A percentile compares a stretch with the other conserved stretches of the same genome.
phyloP scores from a whole-genome alignment of 2,329 filamentous ascomycete species.

The Epicoccum nigrum region DNA sequence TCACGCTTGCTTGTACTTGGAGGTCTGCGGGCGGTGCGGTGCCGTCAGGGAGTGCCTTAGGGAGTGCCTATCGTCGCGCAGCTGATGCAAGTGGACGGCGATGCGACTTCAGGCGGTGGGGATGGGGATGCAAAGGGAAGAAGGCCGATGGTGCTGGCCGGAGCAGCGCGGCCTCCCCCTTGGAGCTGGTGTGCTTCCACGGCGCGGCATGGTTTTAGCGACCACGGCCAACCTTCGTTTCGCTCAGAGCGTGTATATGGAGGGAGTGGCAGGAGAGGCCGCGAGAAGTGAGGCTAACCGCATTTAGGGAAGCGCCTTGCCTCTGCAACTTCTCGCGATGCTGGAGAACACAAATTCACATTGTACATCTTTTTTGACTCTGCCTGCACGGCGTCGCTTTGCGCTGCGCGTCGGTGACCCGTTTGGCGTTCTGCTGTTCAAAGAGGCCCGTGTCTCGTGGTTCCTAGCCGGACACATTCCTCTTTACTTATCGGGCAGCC shows the following conservation, averaged over 20 bases:
- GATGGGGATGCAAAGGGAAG: conserved; percentile 5
- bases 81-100: conserved; percentile 9
- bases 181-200: conserved; percentile 12
- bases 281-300: neutral
- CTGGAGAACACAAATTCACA: neutral
- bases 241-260: conserved; percentile 7
- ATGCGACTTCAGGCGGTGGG: conserved; percentile 8
- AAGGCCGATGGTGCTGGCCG: conserved; percentile 13
- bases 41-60: neutral
- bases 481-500: conserved; percentile 2
- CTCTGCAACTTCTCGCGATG: neutral
- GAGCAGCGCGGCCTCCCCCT: conserved; percentile 12
- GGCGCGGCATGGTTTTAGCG: conserved; percentile 13
- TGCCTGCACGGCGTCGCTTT: neutral
- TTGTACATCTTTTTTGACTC: neutral
- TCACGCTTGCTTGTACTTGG: conserved; percentile 4
- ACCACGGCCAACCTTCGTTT: no score
- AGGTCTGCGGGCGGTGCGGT: conserved; percentile 2
- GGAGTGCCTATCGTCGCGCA: conserved; percentile 11
- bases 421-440: conserved; percentile 13
- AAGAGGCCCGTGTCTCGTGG: conserved; percentile 16
- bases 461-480: conserved; percentile 14
- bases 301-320: conserved; percentile 1
- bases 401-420: conserved; percentile 6
- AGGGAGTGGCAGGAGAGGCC: neutral